Base-by-base conservation (phyloP, 1,284 basidiomycete genomes). In the Irpex sp. region DNA sequence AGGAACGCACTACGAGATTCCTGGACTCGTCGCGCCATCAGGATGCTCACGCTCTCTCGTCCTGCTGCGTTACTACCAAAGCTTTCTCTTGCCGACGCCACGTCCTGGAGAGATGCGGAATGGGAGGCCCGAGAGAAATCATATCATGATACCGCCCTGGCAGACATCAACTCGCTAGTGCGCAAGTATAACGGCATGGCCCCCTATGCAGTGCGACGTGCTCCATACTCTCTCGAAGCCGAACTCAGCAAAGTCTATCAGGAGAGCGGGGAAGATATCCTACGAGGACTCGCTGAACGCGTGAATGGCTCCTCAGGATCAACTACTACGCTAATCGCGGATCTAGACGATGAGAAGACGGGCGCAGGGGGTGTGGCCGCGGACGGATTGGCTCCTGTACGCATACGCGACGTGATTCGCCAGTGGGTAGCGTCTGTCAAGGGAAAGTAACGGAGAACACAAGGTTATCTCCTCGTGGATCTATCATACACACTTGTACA, bases 141-240 rank as follows among this genome's bases (percentile, higher is more conserved):
- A 33, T 94, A 92, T 68, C 92, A 94, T 70, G 81, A 86, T 39
- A 78, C 82, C 2, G 87, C 86, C 18, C 68, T 95, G 47, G 79
- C 78, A 28, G 85, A 92, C 66, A 74, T 94, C 36, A 94, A 95
- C 73, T 78, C 82, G 9, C 75, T 89, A 6, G 86, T 93, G 37
- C 78, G 90, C 58, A 85, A 88, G 73, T 91, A 93, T 74, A 94
- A 95, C 69, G 86, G 83, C 9, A 73, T 90, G 47, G 92, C 92
- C 9, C 92, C 91, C 3, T 89, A 88, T 66, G 78, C 85, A 10
- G 90, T 88, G 19, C 80, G 91, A 16, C 76, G 88, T 51, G 75
- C 82, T 4, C 82, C 88, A 59, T 79, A 90, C 63, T 74, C 76
- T 39, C 78, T 81, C 19, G 76, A 78, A 9, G 74, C 71, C 18